Evolutionary conservation across 805 yeast genomes (phyloP).

Genomic region (Kodamaea neixiangensis): DNA sequence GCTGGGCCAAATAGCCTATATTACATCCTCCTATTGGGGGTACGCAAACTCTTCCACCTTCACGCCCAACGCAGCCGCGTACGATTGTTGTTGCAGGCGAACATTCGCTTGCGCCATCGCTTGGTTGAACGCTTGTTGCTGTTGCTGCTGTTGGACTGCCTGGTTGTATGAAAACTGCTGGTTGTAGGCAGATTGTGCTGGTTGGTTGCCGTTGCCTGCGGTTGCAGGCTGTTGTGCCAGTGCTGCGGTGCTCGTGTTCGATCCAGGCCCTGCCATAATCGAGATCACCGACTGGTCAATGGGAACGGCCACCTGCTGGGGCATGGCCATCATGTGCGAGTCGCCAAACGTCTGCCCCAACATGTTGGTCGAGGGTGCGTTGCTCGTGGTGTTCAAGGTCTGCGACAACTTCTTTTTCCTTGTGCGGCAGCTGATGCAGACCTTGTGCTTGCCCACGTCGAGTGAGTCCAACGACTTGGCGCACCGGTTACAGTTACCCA

Average conservation of each 20-base stretch:
- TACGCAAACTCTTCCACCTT: slow-evolving; percentile 12
- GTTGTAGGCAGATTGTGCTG: slow-evolving; percentile 3
- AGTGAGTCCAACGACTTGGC: slow-evolving; percentile 48
- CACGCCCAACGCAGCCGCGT: slow-evolving; percentile 9
- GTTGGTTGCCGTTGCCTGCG: not conserved
- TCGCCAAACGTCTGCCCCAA: slow-evolving; percentile 2
- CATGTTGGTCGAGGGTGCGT: not conserved
- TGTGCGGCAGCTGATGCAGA: slow-evolving; percentile 55
- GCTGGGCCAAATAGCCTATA: not conserved
- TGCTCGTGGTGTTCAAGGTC: slow-evolving; percentile 13
- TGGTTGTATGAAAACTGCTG: slow-evolving; percentile 17
- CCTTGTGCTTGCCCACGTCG: slow-evolving; percentile 55
- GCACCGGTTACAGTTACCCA: slow-evolving; percentile 66
- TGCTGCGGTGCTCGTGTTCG: slow-evolving; percentile 1
- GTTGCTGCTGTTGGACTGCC: slow-evolving; percentile 22
- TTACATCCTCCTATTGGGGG: slow-evolving; percentile 3
- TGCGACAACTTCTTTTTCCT: slow-evolving; percentile 46
- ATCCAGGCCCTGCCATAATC: not conserved
- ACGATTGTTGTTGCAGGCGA: slow-evolving; percentile 17
- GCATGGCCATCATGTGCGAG: not conserved
- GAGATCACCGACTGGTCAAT: slow-evolving; percentile 4
- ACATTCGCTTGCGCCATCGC: slow-evolving; percentile 14
- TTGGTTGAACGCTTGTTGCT: slow-evolving; percentile 19
- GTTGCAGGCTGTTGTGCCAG: not conserved
- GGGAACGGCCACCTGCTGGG: slow-evolving; percentile 4